These are phyloP conservation scores for Psilocybe cyanescens DNA, from an alignment of 768 basidiomycete genomes.

Conservation along the genomic window DNA sequence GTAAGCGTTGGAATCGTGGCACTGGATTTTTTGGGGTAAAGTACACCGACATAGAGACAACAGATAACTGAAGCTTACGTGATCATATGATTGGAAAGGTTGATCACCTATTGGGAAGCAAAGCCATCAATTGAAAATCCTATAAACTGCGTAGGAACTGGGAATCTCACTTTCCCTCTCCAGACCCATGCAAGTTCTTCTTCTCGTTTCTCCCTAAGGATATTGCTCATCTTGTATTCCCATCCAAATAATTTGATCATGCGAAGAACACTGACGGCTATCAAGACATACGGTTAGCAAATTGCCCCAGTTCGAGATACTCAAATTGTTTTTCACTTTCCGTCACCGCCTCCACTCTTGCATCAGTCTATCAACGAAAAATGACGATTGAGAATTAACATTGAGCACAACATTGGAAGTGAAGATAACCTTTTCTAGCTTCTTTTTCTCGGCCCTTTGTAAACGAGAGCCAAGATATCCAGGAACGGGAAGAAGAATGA, in stretches of 20 bases:
- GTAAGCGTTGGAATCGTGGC: constrained; percentile 62
- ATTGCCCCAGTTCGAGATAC: background rate
- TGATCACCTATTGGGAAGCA: background rate
- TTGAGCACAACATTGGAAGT: background rate
- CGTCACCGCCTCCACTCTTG: constrained; percentile 62
- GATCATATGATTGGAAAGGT: background rate
- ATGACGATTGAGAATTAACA: background rate
- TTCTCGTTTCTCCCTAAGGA: constrained; percentile 60
- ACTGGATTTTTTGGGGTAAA: constrained; percentile 30
- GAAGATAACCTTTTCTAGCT: constrained; percentile 40
- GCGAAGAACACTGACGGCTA: constrained; percentile 61
- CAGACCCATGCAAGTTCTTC: constrained; percentile 63
- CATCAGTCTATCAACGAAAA: constrained; percentile 40
- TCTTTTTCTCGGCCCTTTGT: constrained; percentile 47
- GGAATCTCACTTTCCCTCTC: constrained; percentile 29
- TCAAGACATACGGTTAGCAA: background rate
- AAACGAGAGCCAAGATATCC: constrained; percentile 51
- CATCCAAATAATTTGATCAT: constrained; percentile 80
- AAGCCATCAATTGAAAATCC: no score
- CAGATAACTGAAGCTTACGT: background rate
- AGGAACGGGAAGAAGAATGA: constrained; percentile 61
- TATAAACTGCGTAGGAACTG: no score
- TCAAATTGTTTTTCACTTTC: constrained; percentile 44
- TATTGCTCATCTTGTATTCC: constrained; percentile 59
- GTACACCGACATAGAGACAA: background rate